Evolutionary conservation across 2,329 filamentous ascomycete genomes (phyloP).

Genomic region (Fusarium equiseti): DNA sequence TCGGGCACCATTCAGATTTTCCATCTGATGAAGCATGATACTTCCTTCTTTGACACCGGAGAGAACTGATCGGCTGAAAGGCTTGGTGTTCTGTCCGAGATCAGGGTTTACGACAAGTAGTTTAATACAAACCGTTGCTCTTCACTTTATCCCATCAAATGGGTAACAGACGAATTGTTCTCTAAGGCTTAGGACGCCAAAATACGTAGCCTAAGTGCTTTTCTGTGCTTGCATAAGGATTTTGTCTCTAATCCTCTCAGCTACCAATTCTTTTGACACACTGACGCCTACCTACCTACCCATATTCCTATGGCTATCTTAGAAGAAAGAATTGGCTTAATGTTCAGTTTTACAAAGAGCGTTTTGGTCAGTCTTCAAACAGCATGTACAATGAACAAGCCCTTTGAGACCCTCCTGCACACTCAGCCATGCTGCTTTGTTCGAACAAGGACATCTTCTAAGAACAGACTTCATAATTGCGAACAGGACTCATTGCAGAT

Average conservation of each 20-base stretch:
- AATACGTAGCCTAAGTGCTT: too few relatives aligned
- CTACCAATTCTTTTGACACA: neutral
- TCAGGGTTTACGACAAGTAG: too few relatives aligned
- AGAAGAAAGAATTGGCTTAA: neutral
- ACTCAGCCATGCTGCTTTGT: slow-evolving; percentile 11
- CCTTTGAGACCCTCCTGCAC: neutral
- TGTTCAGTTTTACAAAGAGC: neutral
- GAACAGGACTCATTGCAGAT: neutral
- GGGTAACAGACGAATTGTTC: too few relatives aligned
- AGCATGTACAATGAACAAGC: neutral
- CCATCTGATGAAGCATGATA: too few relatives aligned
- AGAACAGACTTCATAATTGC: neutral
- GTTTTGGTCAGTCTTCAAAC: neutral
- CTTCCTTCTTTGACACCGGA: too few relatives aligned
- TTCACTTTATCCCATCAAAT: too few relatives aligned
- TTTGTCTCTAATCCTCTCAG: neutral
- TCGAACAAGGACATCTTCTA: neutral
- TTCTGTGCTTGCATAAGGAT: too few relatives aligned
- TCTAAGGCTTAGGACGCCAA: too few relatives aligned
- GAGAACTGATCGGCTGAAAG: too few relatives aligned
- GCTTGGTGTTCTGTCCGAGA: too few relatives aligned
- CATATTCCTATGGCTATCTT: neutral
- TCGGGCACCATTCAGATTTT: too few relatives aligned
- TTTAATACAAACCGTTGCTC: too few relatives aligned
- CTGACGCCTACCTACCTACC: neutral